Base-by-base conservation (phyloP, 2,329 filamentous ascomycete species). In the Endocalyx cinctus region DNA sequence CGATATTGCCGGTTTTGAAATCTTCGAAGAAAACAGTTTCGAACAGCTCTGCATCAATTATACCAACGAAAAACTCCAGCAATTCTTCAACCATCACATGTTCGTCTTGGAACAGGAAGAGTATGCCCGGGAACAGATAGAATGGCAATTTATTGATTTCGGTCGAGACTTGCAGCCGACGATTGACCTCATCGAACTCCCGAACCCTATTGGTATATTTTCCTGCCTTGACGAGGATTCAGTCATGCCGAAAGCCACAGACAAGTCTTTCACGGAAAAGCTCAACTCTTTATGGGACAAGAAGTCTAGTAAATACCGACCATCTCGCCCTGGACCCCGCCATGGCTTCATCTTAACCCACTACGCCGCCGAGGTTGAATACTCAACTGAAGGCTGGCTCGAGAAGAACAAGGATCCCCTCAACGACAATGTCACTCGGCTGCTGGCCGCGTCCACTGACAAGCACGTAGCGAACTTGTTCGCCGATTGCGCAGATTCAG, bases 71-170 rank as follows among this genome's bases (percentile, higher is more conserved):
- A 98, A 96, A 60, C 77, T 98, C 6, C 92, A 98, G 55, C 92
- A 98, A 49, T 98, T 98, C 61, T 98, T 98, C 75, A 98, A 98
- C 53, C 92, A 98, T 57, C 94, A 98, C 67, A 98, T 98, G 92
- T 98, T 98, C 55, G 92, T 98, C 8, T 71, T 98, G 6, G 92
- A 98, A 58, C 92, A 98, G 54, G 92, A 98, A 59, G 92, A 98
- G 59, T 98, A 98, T 59, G 89, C 92, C 7, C 74, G 90, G 29
- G 92, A 98, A 57, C 87, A 96, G 60, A 98, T 98, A 48, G 92
- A 98, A 63, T 98, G 92, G 92, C 88, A 97, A 55, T 98, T 98
- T 58, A 98, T 98, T 55, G 92, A 98, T 60, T 98, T 98, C 56
- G 92, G 92, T 13, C 88, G 89, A 41, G 92, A 98, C 54, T 70